Evolutionary conservation across 2,329 filamentous ascomycete genomes (phyloP).

Genomic region (Beauveria sp.): DNA sequence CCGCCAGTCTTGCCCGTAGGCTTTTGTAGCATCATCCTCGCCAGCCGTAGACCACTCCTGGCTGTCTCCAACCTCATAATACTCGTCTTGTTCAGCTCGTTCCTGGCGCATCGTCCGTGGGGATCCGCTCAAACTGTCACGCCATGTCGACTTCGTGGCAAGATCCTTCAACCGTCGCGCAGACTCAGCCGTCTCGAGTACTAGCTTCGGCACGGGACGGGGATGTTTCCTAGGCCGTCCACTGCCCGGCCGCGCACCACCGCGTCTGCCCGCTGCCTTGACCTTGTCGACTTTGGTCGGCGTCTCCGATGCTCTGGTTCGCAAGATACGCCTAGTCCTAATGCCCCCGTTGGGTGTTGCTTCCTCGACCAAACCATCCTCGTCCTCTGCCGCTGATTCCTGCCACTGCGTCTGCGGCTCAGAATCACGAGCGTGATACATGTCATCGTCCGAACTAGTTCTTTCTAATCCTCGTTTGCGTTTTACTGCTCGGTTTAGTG

Average conservation of each 20-base stretch:
- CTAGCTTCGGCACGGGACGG: conserved; percentile 18
- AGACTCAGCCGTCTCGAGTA: neutral
- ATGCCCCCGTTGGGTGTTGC: conserved; percentile 3
- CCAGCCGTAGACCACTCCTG: conserved; percentile 8
- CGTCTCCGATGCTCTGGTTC: conserved; percentile 17
- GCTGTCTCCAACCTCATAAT: conserved; percentile 22
- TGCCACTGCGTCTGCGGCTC: neutral
- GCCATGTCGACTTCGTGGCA: neutral
- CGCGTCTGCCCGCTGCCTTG: conserved; percentile 28
- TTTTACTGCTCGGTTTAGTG: neutral
- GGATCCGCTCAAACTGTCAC: neutral
- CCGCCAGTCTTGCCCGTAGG: neutral
- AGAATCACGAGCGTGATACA: neutral
- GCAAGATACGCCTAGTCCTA: neutral
- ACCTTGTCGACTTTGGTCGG: conserved; percentile 16
- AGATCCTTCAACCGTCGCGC: neutral
- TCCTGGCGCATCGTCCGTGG: neutral
- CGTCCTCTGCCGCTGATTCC: conserved; percentile 4
- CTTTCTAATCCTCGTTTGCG: conserved; percentile 6
- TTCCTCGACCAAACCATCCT: conserved; percentile 14
- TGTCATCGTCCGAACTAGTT: neutral
- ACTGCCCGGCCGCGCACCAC: conserved; percentile 30
- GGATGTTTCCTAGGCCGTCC: conserved; percentile 32
- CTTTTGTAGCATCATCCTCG: neutral
- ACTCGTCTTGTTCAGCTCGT: neutral